Base-by-base conservation (phyloP, 345 rosid species). In the Sonneratia caseolaris region DNA sequence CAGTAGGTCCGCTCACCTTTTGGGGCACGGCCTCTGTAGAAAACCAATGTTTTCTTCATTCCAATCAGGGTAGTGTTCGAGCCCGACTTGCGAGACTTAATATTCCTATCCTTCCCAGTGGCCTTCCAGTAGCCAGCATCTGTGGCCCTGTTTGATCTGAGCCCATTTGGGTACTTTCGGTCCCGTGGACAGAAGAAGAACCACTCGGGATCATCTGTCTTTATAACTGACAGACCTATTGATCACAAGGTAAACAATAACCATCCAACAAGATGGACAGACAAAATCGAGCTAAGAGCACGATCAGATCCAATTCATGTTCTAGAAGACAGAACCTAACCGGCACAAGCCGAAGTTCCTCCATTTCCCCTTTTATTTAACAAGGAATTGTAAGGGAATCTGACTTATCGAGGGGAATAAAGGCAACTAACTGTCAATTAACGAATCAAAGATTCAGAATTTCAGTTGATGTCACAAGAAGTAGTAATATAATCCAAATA, bases 111-210 rank as follows among this genome's bases (percentile, higher is more conserved):
- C 84, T 91, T 94, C 27, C 98, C 97, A 0, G 96, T 94, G 59
- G 98, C 95, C 71, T 94, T 94, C 98, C 98, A 93, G 70, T 93
- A 89, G 1, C 98, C 97, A 35, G 94, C 91, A 64, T 91, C 91
- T 0, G 98, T 94, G n/a, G 98, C 97, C 76, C 98, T 78, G 72
- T 94, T 94, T 15, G 97, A 89, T n/a, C 96, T 91, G 24, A 83
- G 90, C 5, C 97, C 98, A 36, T 92, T 91, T 4, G 98, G 97
- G 81, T 94, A 94, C 81, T 91, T 94, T 59, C 95, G 78, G 78
- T 94, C 97, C 13, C 91, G 86, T 15, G 96, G 96, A 71, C 93
- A 91, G 81, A 91, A 94, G 81, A 94, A 94, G 88, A 94, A 94
- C 96, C 98, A 93, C 80, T 93, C 98, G 7, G 77, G 91, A 83